Evolutionary conservation across 2,329 filamentous ascomycete genomes (phyloP).

Genomic region (Penicillium brevicompactum): DNA sequence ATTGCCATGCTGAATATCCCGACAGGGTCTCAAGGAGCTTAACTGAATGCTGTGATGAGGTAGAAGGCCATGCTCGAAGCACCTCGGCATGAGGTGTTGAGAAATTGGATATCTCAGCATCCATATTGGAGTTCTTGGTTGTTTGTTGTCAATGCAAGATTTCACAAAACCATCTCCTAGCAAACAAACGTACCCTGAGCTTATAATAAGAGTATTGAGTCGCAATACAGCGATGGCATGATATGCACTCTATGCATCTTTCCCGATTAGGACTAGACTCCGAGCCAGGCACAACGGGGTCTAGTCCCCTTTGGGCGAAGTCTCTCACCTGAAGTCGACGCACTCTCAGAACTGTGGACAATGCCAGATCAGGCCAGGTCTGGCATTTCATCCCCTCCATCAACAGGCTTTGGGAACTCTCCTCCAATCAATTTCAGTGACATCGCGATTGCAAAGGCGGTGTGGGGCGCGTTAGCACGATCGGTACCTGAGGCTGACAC

Average conservation of each 20-base stretch:
- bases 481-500: neutral
- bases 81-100: conserved; percentile 12
- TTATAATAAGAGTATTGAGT: neutral
- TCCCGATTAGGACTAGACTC: conserved; percentile 28
- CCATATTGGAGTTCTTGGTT: conserved; percentile 7
- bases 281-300: conserved; percentile 20
- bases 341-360: neutral
- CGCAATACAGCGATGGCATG: neutral
- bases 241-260: conserved; percentile 4
- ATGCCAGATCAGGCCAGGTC: neutral
- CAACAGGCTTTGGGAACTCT: neutral
- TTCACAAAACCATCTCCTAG: neutral
- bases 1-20: conserved; percentile 46
- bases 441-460: neutral
- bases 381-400: neutral
- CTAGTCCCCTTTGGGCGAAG: conserved; percentile 26
- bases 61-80: conserved; percentile 8
- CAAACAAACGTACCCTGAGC: neutral
- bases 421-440: neutral
- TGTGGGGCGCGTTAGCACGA: neutral
- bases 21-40: neutral
- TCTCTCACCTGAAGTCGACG: conserved; percentile 1
- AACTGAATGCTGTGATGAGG: neutral
- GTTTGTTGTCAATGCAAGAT: too few relatives aligned
- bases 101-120: conserved; percentile 8